A percentile compares a stretch with the other conserved stretches of the same genome.
phyloP scores from a whole-genome alignment of 805 yeast species.

The Sungouiella blattae region DNA sequence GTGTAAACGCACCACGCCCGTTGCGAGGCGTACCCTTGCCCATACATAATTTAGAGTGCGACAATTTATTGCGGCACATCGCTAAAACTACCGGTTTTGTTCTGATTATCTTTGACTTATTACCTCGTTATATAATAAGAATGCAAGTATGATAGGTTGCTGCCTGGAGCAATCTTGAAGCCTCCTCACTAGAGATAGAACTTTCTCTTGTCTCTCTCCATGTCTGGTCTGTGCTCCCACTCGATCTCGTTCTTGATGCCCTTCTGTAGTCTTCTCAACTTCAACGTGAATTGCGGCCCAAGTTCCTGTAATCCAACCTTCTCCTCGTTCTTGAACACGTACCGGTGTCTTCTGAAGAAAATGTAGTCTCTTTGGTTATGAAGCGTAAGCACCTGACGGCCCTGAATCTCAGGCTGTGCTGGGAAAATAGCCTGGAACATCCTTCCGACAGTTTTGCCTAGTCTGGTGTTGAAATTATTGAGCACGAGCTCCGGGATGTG shows the following conservation, averaged over 20 bases:
- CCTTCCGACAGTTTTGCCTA: conserved; percentile 91
- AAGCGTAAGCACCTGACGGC: conserved; percentile 91
- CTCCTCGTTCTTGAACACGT: conserved; percentile 83
- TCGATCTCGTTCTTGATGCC: conserved; percentile 90
- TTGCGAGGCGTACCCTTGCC: no score
- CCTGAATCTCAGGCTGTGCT: conserved; percentile 87
- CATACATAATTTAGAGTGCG: no score
- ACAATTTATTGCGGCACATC: no score
- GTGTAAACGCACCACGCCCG: no score
- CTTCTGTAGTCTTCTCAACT: conserved; percentile 81
- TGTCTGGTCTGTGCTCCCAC: conserved; percentile 95
- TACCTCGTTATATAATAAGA: no score
- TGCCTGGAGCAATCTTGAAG: no score
- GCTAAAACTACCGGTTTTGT: no score
- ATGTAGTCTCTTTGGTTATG: conserved; percentile 96
- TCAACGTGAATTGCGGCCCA: conserved; percentile 94
- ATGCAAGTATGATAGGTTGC: no score
- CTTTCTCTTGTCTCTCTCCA: conserved; percentile 95
- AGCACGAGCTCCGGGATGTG: conserved; percentile 90
- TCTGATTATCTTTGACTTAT: no score
- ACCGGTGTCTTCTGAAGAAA: conserved; percentile 93
- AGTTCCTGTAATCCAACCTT: conserved; percentile 92
- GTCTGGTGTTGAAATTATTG: conserved; percentile 87
- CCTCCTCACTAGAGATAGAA: conserved; percentile 75
- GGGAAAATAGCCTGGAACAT: conserved; percentile 92